phyloP scores from a whole-genome alignment of 2,329 filamentous ascomycete species.

The Ophiostoma australiae region DNA sequence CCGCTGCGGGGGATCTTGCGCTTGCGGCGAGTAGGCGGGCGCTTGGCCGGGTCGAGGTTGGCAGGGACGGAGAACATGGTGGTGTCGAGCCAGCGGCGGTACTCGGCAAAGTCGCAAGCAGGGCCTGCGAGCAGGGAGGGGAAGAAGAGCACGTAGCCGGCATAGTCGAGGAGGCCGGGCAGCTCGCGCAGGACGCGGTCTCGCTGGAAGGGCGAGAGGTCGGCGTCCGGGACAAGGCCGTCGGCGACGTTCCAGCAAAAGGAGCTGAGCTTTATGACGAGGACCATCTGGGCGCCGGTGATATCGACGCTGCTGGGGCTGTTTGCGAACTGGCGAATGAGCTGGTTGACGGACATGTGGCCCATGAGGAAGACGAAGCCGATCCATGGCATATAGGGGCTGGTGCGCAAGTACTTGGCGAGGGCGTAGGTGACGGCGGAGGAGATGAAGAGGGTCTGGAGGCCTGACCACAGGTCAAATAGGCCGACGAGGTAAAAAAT shows the following conservation, averaged over 20 bases:
- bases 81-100: constrained; percentile 85
- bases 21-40: constrained; percentile 80
- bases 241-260: constrained; percentile 99
- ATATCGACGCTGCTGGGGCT: constrained; percentile 71
- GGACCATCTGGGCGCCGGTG: constrained; percentile 93
- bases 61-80: constrained; percentile 87
- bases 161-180: constrained; percentile 72
- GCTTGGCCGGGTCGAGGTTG: constrained; percentile 76
- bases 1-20: constrained; percentile 88
- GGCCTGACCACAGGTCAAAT: constrained; percentile 83
- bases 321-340: constrained; percentile 68
- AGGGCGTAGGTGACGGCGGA: constrained; percentile 77
- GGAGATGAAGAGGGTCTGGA: constrained; percentile 73
- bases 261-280: constrained; percentile 94
- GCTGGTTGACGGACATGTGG: constrained; percentile 88
- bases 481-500: constrained; percentile 90
- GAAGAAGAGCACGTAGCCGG: constrained; percentile 93
- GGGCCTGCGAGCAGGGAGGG: constrained; percentile 84
- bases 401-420: constrained; percentile 69
- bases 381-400: constrained; percentile 96
- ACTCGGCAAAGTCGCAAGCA: constrained; percentile 91
- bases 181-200: constrained; percentile 71
- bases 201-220: constrained; percentile 82
- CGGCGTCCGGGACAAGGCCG: constrained; percentile 69
- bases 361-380: constrained; percentile 92